Evolutionary conservation across 2,329 filamentous ascomycete species (phyloP).

Genomic region (Juglanconis oblonga): DNA sequence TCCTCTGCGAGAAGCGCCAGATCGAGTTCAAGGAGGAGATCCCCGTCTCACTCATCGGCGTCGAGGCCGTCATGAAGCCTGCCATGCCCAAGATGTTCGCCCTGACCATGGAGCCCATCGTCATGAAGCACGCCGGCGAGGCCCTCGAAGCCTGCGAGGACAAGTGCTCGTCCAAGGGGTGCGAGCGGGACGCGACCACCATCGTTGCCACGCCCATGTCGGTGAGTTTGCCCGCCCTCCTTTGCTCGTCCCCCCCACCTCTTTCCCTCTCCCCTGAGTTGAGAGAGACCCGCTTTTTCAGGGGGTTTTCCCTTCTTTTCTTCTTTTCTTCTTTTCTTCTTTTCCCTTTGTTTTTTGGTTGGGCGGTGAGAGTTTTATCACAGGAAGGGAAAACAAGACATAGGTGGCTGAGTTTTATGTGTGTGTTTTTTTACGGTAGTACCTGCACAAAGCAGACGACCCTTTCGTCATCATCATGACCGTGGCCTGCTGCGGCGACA

Average conservation of each 20-base stretch:
- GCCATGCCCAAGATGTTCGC: slow-evolving; percentile 18
- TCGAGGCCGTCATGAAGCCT: slow-evolving; percentile 14
- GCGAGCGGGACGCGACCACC: slow-evolving; percentile 6
- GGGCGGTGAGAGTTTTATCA: background rate
- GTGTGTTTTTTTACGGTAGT: background rate
- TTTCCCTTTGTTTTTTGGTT: background rate
- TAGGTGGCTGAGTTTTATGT: background rate
- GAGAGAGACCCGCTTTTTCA: too few relatives aligned
- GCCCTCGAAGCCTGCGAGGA: slow-evolving; percentile 17
- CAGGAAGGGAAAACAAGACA: background rate
- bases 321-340: background rate
- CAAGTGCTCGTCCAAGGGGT: slow-evolving; percentile 15
- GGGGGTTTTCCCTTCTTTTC: too few relatives aligned
- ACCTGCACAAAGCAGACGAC: slow-evolving; percentile 18
- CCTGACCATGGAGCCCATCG: slow-evolving; percentile 12
- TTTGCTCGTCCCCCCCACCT: background rate
- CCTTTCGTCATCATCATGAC: slow-evolving; percentile 20
- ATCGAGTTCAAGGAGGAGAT: slow-evolving; percentile 18
- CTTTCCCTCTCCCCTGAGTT: too few relatives aligned
- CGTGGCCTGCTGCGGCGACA: slow-evolving; percentile 13
- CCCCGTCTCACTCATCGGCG: slow-evolving; percentile 15
- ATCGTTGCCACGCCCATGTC: slow-evolving; percentile 19
- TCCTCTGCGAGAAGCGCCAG: slow-evolving; percentile 19
- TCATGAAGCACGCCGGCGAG: slow-evolving; percentile 16
- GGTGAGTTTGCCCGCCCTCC: slow-evolving; percentile 14